A percentile compares a stretch with the other conserved stretches of the same genome.
These are phyloP conservation scores for Xylaria scruposa DNA, from an alignment of 495 filamentous ascomycete species.

Conservation along the genomic window DNA sequence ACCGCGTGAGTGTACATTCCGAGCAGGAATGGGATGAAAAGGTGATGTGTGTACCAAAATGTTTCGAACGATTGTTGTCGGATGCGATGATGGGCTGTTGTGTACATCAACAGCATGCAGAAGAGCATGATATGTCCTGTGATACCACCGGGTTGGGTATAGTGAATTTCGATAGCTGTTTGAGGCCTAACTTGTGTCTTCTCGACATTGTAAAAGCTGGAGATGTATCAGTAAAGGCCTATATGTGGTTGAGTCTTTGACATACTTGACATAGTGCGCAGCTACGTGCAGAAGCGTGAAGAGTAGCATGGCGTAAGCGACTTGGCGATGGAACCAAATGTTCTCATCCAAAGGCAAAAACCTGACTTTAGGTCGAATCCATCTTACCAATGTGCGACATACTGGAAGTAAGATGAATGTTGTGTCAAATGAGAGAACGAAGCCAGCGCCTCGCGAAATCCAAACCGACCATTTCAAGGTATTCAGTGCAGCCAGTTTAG, in stretches of 20 bases:
- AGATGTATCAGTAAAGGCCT: conserved; percentile 38
- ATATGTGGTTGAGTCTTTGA: background rate
- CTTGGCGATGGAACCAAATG: conserved; percentile 95
- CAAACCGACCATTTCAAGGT: conserved; percentile 86
- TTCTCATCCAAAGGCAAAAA: conserved; percentile 94
- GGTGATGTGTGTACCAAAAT: conserved; percentile 99
- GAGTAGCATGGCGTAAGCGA: conserved; percentile 86
- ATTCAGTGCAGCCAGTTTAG: conserved; percentile 77
- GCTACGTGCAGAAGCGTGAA: conserved; percentile 80
- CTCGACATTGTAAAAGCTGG: conserved; percentile 94
- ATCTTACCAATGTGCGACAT: conserved; percentile 87
- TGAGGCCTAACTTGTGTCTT: conserved; percentile 79
- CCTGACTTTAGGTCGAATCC: conserved; percentile 82
- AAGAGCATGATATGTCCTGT: conserved; percentile 98
- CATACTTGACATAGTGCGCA: conserved; percentile 93
- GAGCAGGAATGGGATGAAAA: conserved; percentile 95
- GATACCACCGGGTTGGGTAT: conserved; percentile 84
- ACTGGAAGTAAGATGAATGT: conserved; percentile 91
- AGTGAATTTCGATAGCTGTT: conserved; percentile 92
- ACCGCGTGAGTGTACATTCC: conserved; percentile 95
- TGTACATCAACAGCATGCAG: conserved; percentile 99
- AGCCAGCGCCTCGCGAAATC: conserved; percentile 91
- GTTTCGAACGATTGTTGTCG: conserved; percentile 97
- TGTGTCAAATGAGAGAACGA: conserved; percentile 81
- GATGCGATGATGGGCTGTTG: conserved; percentile 90